Conservation (phyloP, 345 rosid genomes). For the Sonneratia alba region DNA sequence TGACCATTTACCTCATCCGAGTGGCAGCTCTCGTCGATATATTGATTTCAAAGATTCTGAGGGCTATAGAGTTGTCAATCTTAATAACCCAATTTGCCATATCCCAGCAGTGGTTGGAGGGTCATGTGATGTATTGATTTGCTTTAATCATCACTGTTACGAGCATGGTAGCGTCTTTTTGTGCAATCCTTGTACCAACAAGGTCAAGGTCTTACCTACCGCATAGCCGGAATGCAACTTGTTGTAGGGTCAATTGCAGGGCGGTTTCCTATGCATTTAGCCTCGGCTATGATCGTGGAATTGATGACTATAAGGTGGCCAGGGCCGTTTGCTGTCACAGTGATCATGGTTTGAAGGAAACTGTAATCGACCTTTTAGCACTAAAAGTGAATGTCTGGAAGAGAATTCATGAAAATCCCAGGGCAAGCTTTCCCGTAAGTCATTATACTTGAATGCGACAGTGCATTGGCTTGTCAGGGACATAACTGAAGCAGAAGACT, state of each 20-base stretch:
- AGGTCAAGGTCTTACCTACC: background rate
- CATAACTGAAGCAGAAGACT: background rate
- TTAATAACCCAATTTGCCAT: background rate
- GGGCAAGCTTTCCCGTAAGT: background rate
- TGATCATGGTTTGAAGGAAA: background rate
- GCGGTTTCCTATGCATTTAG: background rate
- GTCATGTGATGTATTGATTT: background rate
- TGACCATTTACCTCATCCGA: background rate
- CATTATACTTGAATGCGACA: background rate
- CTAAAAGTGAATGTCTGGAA: background rate
- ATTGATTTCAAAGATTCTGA: background rate
- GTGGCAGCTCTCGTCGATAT: background rate
- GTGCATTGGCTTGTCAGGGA: background rate
- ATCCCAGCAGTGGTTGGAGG: background rate
- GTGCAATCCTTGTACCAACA: background rate
- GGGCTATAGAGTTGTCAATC: background rate
- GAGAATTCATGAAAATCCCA: background rate
- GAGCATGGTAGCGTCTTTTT: background rate
- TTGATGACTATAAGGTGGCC: background rate
- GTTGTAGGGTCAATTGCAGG: background rate
- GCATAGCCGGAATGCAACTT: background rate
- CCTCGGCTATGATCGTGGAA: background rate
- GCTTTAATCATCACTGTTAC: background rate
- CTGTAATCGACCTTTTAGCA: background rate
- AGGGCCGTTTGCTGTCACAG: background rate